Conservation (phyloP, 495 filamentous ascomycete genomes). For the Clavariopsis aquatica region DNA sequence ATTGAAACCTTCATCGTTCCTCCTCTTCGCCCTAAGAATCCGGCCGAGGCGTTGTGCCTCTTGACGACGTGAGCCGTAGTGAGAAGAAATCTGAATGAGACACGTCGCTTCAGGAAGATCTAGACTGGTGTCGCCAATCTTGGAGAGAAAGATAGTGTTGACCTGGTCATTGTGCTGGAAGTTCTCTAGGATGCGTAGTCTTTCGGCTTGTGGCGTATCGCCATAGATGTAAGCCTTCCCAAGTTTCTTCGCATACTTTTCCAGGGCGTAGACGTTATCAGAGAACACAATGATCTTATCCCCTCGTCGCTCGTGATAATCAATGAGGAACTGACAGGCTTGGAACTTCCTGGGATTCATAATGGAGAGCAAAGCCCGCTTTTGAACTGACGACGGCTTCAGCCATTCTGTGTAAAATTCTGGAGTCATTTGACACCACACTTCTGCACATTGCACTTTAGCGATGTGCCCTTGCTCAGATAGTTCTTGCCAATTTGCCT, state of each 20-base stretch:
- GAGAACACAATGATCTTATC: conserved; percentile 99
- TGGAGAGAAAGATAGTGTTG: conserved; percentile 96
- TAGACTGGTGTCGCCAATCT: conserved; percentile 96
- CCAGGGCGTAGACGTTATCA: conserved; percentile 94
- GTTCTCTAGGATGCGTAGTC: conserved; percentile 87
- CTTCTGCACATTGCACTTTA: conserved; percentile 95
- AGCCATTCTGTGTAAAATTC: conserved; percentile 98
- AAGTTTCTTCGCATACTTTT: conserved; percentile 79
- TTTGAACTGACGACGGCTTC: conserved; percentile 63
- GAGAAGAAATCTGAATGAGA: conserved; percentile 96
- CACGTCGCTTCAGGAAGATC: conserved; percentile 97
- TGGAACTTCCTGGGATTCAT: conserved; percentile 99
- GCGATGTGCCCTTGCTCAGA: conserved; percentile 97
- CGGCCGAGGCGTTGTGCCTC: conserved; percentile 94
- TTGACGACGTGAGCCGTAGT: conserved; percentile 96
- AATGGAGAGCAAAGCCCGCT: conserved; percentile 77
- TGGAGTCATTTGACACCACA: conserved; percentile 99
- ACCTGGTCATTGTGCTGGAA: conserved; percentile 93
- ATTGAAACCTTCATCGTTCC: conserved; percentile 99
- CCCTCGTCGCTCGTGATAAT: conserved; percentile 93
- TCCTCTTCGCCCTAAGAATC: conserved; percentile 91
- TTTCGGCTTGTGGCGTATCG: conserved; percentile 81
- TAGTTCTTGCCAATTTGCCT: conserved; percentile 99
- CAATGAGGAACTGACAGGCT: conserved; percentile 92
- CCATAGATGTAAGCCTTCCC: conserved; percentile 93